Evolutionary conservation across 345 rosid genomes (phyloP).

Genomic region (Dipteronia sinensis): DNA sequence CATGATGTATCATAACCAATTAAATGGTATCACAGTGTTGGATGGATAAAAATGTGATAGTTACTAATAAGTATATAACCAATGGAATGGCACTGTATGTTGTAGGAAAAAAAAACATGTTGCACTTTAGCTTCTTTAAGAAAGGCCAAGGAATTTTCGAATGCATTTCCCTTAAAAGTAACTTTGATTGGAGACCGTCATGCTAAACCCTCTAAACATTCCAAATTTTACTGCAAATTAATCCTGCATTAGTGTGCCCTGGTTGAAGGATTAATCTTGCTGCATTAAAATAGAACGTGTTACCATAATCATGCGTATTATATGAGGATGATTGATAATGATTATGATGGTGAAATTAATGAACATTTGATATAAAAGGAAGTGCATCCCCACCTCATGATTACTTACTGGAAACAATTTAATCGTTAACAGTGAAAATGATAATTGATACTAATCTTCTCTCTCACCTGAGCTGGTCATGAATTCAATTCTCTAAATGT

Average conservation of each 20-base stretch:
- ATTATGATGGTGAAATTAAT: background rate
- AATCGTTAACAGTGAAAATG: background rate
- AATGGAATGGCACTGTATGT: no score
- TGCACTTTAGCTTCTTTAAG: background rate
- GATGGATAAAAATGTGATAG: background rate
- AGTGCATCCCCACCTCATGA: background rate
- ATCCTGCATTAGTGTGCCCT: background rate
- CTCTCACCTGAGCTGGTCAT: no score
- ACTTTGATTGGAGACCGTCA: background rate
- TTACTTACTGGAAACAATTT: background rate
- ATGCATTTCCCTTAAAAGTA: background rate
- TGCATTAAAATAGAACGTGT: background rate
- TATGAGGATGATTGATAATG: no score
- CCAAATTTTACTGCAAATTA: background rate
- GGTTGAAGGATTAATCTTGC: background rate
- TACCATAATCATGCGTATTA: background rate
- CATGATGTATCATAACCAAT: background rate
- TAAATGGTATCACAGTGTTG: background rate
- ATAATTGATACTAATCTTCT: no score
- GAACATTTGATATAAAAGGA: background rate
- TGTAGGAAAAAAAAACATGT: background rate
- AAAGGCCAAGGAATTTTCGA: background rate
- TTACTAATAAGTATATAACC: no score
- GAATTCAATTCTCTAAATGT: no score
- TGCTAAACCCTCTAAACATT: background rate